Conservation (phyloP, 1,284 basidiomycete species). For the Phlebopus sp. region DNA sequence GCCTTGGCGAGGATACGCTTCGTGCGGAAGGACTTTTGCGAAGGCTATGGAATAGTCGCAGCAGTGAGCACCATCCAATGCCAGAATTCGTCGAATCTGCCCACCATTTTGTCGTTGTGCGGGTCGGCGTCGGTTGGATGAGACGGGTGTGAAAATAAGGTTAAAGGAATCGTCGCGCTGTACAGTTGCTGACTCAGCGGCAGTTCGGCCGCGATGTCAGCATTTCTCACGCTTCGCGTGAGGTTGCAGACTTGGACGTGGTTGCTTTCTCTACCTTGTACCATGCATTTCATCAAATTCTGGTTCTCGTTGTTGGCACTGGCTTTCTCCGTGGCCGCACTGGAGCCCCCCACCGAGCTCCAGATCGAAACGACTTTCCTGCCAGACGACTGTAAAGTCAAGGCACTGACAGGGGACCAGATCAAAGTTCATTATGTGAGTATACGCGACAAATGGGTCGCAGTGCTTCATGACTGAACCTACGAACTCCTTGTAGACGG, state of each 20-base stretch:
- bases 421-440: constrained; percentile 79
- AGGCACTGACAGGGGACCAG: constrained; percentile 62
- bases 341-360: constrained; percentile 52
- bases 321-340: constrained; percentile 34
- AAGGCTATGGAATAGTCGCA: constrained; percentile 60
- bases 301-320: constrained; percentile 41
- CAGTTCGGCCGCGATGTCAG: constrained; percentile 8
- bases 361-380: constrained; percentile 57
- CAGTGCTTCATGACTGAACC: constrained; percentile 2
- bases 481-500: constrained; percentile 49
- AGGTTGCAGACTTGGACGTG: neutral
- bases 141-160: constrained; percentile 21
- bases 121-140: constrained; percentile 21
- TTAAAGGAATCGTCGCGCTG: constrained; percentile 22
- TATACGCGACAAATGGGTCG: constrained; percentile 15
- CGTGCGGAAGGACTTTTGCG: constrained; percentile 96
- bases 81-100: constrained; percentile 1
- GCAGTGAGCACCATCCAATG: neutral
- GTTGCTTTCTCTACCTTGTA: neutral
- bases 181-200: constrained; percentile 38
- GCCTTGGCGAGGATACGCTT: constrained; percentile 98
- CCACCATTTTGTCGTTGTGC: constrained; percentile 27
- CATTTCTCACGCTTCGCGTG: constrained; percentile 1
- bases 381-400: constrained; percentile 58
- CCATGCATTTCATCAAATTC: constrained; percentile 48